Evolutionary conservation across 2,329 filamentous ascomycete species (phyloP).

Genomic region (Epichloe uncinata): DNA sequence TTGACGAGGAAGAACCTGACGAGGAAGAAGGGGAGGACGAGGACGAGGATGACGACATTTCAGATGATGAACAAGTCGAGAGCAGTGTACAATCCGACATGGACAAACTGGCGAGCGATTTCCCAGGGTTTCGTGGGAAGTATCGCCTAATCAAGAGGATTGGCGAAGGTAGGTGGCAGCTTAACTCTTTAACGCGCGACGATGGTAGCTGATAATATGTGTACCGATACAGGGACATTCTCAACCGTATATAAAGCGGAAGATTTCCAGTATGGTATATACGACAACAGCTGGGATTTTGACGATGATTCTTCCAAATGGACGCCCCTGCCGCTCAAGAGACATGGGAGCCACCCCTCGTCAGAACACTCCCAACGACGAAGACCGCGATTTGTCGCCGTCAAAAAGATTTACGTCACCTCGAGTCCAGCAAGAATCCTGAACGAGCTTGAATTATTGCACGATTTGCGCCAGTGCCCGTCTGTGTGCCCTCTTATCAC

Average conservation of each 20-base stretch:
- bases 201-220: neutral
- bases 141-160: slow-evolving; percentile 94
- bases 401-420: slow-evolving; percentile 99
- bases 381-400: slow-evolving; percentile 66
- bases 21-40: slow-evolving; percentile 20
- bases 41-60: slow-evolving; percentile 28
- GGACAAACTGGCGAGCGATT: slow-evolving; percentile 66
- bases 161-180: slow-evolving; percentile 59
- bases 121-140: slow-evolving; percentile 68
- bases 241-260: slow-evolving; percentile 98
- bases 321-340: slow-evolving; percentile 53
- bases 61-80: slow-evolving; percentile 52
- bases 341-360: slow-evolving; percentile 22
- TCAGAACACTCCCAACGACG: slow-evolving; percentile 18
- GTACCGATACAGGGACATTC: slow-evolving; percentile 64
- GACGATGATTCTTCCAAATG: slow-evolving; percentile 54
- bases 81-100: slow-evolving; percentile 71
- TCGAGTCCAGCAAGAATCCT: slow-evolving; percentile 86
- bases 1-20: slow-evolving; percentile 18
- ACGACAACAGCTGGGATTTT: slow-evolving; percentile 78
- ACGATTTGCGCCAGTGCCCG: slow-evolving; percentile 69
- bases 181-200: neutral
- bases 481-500: slow-evolving; percentile 94
- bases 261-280: slow-evolving; percentile 72
- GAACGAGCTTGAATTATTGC: slow-evolving; percentile 88